Evolutionary conservation across 108 stramenopile species (phyloP), one percentile per base, ranked within the genome.

Genomic region (Fragilariopsis cylindrus): DNA sequence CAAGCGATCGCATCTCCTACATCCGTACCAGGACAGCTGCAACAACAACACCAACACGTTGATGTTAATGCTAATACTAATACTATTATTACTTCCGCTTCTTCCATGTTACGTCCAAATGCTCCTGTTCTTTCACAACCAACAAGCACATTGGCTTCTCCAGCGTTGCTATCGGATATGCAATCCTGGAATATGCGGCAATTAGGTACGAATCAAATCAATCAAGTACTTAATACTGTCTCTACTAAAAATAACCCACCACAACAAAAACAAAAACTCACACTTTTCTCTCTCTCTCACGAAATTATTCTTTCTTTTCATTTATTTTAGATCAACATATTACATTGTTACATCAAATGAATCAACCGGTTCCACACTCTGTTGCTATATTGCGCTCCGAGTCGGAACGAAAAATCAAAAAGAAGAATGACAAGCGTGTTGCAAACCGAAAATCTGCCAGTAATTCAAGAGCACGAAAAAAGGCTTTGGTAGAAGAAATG

Each of bases 391-490:
- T 94, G 47, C 76, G 89, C 12, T 81, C 89, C 5, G 90, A 91
- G 54, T 81, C 87, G 3, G 78, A 84, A 44, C 81, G 88, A 5
- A 88, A 83, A 57, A 91, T 95, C 66, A 87, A 92, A 75, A 93
- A 92, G 81, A 84, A 83, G 48, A 79, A 73, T 50, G 91, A 88
- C 52, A 97, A 97, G 75, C 84, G 94, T 15, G 77, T 91, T 2
- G 94, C 96, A 18, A 97, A 97, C 56, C 77, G 96, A 60, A 95
- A 85, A 67, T 93, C 93, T n/a, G 96, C 96, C 6, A 85, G 81
- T 74, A 91, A 95, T 4, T 95, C 94, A 48, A 83, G 96, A 49
- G 93, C 90, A 7, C 84, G 96, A 9, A 97, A 97, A 74, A 97
- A 96, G 83, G 90, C 91, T 18, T 75, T 89, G 39, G 89, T 96